These are phyloP conservation scores for Rhodotorula babjevae DNA, from an alignment of 768 basidiomycete species.

Conservation along the genomic window DNA sequence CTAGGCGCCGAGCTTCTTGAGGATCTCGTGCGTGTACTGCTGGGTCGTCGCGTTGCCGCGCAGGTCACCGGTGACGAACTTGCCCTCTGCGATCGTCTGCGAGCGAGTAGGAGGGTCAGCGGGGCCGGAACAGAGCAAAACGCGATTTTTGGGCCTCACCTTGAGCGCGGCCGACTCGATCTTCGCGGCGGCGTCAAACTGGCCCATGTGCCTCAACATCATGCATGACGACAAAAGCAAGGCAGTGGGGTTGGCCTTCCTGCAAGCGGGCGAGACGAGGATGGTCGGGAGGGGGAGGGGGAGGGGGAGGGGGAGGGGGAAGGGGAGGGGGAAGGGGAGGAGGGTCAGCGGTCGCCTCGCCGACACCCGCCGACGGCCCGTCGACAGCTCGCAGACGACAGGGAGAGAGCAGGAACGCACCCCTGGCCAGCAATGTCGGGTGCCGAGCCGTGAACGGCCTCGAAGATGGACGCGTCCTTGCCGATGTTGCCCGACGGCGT, in stretches of 20 bases:
- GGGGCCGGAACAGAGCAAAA: background rate
- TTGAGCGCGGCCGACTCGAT: conserved; percentile 87
- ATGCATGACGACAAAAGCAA: conserved; percentile 83
- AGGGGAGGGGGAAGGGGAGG: too few relatives aligned
- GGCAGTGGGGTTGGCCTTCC: conserved; percentile 99
- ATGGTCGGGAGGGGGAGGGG: background rate
- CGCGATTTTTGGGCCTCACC: conserved; percentile 53
- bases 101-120: background rate
- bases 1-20: conserved; percentile 28
- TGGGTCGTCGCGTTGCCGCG: conserved; percentile 84
- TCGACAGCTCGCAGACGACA: too few relatives aligned
- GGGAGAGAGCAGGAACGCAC: conserved; percentile 18
- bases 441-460: conserved; percentile 98
- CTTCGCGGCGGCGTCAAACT: conserved; percentile 72
- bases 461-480: conserved; percentile 96
- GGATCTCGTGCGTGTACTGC: conserved; percentile 39
- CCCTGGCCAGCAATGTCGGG: conserved; percentile 90
- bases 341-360: too few relatives aligned
- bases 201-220: conserved; percentile 98
- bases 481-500: conserved; percentile 43
- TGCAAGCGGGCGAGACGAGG: conserved; percentile 51
- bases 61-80: conserved; percentile 73
- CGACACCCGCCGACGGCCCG: too few relatives aligned
- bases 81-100: conserved; percentile 42
- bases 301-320: too few relatives aligned